Evolutionary conservation across 2,329 filamentous ascomycete genomes (phyloP).

Genomic region (Chaetoscypha palmicola): DNA sequence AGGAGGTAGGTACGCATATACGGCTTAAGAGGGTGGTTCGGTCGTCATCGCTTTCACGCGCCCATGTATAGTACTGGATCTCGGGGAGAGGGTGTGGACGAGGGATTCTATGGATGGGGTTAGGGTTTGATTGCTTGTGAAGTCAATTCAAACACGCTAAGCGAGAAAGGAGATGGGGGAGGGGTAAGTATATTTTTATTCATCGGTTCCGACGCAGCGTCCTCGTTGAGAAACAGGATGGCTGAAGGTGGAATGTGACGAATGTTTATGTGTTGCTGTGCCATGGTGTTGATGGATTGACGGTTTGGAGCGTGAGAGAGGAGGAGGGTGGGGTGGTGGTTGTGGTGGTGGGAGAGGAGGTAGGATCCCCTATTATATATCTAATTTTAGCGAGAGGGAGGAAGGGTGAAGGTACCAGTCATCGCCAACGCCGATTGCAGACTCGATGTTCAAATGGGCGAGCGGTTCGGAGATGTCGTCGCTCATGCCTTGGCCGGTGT

Average conservation of each 20-base stretch:
- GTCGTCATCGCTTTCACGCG: slow-evolving; percentile 7
- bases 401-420: slow-evolving; percentile 16
- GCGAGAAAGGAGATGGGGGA: too few relatives aligned
- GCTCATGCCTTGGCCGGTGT: slow-evolving; percentile 30
- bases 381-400: not conserved
- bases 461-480: slow-evolving; percentile 32
- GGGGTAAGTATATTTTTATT: slow-evolving; percentile 14
- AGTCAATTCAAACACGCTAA: not conserved
- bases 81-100: slow-evolving; percentile 13
- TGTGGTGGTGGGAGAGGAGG: slow-evolving; percentile 17
- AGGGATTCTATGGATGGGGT: slow-evolving; percentile 12
- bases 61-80: slow-evolving; percentile 18
- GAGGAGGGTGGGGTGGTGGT: slow-evolving; percentile 12
- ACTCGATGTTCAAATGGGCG: slow-evolving; percentile 19
- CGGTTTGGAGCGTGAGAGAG: slow-evolving; percentile 8
- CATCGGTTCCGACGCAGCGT: slow-evolving; percentile 16
- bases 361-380: slow-evolving; percentile 15
- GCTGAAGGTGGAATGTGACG: slow-evolving; percentile 17
- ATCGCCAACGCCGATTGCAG: slow-evolving; percentile 18
- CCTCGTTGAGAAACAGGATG: slow-evolving; percentile 22
- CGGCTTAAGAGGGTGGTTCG: slow-evolving; percentile 7
- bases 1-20: slow-evolving; percentile 1
- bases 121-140: slow-evolving; percentile 7
- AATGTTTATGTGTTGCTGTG: slow-evolving; percentile 12
- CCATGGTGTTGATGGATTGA: slow-evolving; percentile 12